Base-by-base conservation (phyloP, 1,139 yeast genomes). In the Arxiozyma bovina region DNA sequence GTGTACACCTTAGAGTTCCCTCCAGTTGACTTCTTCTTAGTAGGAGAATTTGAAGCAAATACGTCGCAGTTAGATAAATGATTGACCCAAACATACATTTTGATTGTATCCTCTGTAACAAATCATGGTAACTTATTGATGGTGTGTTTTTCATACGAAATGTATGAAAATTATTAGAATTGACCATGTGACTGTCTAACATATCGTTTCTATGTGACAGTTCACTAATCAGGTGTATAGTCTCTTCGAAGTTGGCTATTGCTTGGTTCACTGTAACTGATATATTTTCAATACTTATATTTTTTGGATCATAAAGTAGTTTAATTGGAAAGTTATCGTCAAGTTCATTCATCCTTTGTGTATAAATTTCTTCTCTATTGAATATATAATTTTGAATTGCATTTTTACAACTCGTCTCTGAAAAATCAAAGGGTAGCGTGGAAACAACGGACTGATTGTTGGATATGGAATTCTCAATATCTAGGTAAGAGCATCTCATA, bases 1-100 rank as follows among this genome's bases (percentile, higher is more conserved):
- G 54, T 71, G 73, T 51, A 71, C 63, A 21, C 68, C 65, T 61
- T 68, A 70, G 12, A 73, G 66, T 61, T 70, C 75, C 54, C 62
- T 63, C 4, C 69, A 69, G 2, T 60, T 68, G 50, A 76, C 79
- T 48, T 67, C 72, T 50, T 62, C 60, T 56, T 64, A 75, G 48
- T 71, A 72, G 63, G 68, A 74, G 62, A 71, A 69, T 56, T 67
- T 69, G 54, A 63, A 64, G 52, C 40, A 67, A 53, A 43, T 60
- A 65, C 17, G 67, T 57, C 2, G 71, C 64, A 20, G 69, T 61
- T 25, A 63, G 58, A 54, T 66, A 68, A 6, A 68, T 64, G 1
- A 64, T 58, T 5, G 70, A 54, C 5, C 68, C 65, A 49, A 65
- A 66, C 59, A 61, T 58, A 50, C 70, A 68, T 57, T 68, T 68